These are phyloP conservation scores for Arabis hirsuta DNA, from an alignment of 345 rosid genomes.

Conservation along the genomic window DNA sequence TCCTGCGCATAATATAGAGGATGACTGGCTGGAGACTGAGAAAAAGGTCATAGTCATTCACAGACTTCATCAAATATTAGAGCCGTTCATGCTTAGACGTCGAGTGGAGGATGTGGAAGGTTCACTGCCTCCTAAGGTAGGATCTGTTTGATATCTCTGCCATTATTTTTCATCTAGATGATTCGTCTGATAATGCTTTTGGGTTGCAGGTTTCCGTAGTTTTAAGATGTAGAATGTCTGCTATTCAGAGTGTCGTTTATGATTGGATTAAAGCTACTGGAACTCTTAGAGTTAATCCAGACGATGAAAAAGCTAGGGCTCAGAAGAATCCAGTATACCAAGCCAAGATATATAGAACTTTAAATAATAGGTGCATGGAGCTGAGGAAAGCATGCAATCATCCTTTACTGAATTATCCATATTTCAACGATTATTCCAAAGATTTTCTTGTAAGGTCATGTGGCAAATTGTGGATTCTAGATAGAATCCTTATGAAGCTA, in stretches of 20 bases:
- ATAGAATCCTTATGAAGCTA: slow-evolving; percentile 91
- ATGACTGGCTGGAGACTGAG: slow-evolving; percentile 99
- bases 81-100: slow-evolving; percentile 99
- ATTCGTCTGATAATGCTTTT: slow-evolving; percentile 45
- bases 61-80: slow-evolving; percentile 98
- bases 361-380: slow-evolving; percentile 99
- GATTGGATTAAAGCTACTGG: slow-evolving; percentile 99
- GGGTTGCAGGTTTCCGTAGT: slow-evolving; percentile 85
- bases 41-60: slow-evolving; percentile 98
- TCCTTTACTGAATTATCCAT: slow-evolving; percentile 97
- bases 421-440: slow-evolving; percentile 82
- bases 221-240: slow-evolving; percentile 96
- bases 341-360: slow-evolving; percentile 70
- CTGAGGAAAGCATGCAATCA: slow-evolving; percentile 96
- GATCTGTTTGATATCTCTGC: slow-evolving; percentile 31
- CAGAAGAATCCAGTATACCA: slow-evolving; percentile 82
- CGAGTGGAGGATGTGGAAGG: slow-evolving; percentile 99
- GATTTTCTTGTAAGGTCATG: slow-evolving; percentile 93
- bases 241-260: slow-evolving; percentile 93
- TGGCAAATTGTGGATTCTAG: slow-evolving; percentile 96
- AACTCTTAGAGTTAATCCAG: slow-evolving; percentile 95
- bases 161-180: slow-evolving; percentile 18
- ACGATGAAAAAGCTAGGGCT: slow-evolving; percentile 78
- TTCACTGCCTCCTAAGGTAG: slow-evolving; percentile 98
- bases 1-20: slow-evolving; percentile 82